Conservation (phyloP, 2,329 filamentous ascomycete species). For the Sporothrix dimorphospora region DNA sequence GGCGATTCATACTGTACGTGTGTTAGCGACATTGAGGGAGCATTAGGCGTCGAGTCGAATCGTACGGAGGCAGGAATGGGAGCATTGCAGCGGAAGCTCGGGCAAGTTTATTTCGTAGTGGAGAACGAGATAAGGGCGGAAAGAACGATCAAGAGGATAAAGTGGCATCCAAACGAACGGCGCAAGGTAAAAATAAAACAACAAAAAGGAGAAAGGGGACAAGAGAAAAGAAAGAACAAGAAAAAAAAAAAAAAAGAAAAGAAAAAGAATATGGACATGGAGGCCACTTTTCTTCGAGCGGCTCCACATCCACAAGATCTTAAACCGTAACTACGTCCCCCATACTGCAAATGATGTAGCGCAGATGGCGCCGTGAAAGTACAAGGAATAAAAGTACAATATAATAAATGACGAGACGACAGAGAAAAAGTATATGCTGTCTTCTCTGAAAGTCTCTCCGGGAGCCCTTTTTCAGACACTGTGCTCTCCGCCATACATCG, state of each 20-base stretch:
- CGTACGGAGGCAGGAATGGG: neutral
- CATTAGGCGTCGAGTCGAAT: neutral
- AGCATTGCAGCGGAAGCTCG: neutral
- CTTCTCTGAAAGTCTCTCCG: too few relatives aligned
- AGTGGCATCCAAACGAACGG: neutral
- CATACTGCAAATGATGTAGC: neutral
- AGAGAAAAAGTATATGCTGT: too few relatives aligned
- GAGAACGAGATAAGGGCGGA: neutral
- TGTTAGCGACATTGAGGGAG: neutral
- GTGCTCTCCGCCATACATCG: neutral
- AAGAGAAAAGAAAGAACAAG: neutral
- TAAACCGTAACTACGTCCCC: neutral
- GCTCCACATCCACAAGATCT: neutral
- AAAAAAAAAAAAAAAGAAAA: neutral
- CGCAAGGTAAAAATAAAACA: neutral
- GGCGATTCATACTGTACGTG: neutral
- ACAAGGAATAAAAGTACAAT: neutral
- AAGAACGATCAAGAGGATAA: constrained; percentile 2
- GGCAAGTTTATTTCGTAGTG: neutral
- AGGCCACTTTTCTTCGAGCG: neutral
- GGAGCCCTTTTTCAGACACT: neutral
- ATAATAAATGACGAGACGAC: neutral
- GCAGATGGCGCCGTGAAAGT: neutral
- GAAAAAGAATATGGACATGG: neutral
- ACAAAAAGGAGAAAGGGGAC: neutral